These are phyloP conservation scores for Picea sitchensis DNA, from an alignment of 75 land plant species.

Conservation along the genomic window DNA sequence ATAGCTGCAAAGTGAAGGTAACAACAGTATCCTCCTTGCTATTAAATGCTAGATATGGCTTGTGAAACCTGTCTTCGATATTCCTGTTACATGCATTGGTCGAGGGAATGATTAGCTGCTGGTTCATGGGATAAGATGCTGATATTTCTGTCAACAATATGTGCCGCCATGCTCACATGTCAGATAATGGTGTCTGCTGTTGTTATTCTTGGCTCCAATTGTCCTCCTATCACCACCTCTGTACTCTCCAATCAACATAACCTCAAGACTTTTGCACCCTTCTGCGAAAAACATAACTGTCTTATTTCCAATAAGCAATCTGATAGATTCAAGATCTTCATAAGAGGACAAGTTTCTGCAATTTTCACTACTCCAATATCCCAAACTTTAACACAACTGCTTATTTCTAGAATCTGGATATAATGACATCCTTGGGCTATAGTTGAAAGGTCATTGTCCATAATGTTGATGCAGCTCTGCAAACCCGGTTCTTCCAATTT, in stretches of 20 bases:
- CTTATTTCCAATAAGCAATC: constrained; percentile 70
- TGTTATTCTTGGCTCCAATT: too few species aligned
- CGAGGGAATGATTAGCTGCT: too few species aligned
- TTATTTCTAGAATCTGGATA: constrained; percentile 64
- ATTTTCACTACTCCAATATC: constrained; percentile 58
- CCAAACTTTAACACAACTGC: constrained; percentile 69
- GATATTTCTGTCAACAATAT: too few species aligned
- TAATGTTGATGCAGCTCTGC: constrained; percentile 63
- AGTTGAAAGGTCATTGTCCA: constrained; percentile 52
- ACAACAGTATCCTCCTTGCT: too few species aligned
- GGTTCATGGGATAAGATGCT: too few species aligned
- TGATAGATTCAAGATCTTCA: constrained; percentile 51
- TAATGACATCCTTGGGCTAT: constrained; percentile 56
- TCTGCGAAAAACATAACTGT: constrained; percentile 46
- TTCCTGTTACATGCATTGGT: too few species aligned
- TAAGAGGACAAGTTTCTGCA: constrained; percentile 32
- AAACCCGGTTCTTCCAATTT: constrained; percentile 59
- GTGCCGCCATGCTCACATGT: too few species aligned
- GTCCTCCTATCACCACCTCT: too few species aligned
- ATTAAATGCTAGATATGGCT: too few species aligned
- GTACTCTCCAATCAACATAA: constrained; percentile 74
- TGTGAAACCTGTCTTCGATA: too few species aligned
- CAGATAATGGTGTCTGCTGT: too few species aligned
- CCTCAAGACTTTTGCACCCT: constrained; percentile 64
- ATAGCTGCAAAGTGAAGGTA: too few species aligned